phyloP scores from a whole-genome alignment of 2,329 filamentous ascomycete species.

The Xylaria sp. region DNA sequence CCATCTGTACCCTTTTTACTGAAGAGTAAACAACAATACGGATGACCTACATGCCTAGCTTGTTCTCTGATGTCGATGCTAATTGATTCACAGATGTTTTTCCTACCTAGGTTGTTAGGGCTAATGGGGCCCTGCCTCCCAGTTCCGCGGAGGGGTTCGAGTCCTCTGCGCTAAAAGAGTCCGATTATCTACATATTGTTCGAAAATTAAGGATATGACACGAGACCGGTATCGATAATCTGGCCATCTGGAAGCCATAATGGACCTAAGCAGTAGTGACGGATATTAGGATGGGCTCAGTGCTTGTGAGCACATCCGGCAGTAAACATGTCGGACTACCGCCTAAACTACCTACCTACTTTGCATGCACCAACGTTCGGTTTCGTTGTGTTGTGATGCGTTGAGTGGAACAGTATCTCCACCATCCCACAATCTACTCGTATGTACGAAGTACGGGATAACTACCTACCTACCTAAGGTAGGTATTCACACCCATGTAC shows the following conservation, averaged over 20 bases:
- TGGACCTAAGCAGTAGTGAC: neutral
- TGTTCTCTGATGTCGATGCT: neutral
- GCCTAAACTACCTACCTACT: neutral
- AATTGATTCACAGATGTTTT: conserved; percentile 3
- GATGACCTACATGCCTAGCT: no score
- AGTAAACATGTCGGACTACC: neutral
- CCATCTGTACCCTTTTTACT: neutral
- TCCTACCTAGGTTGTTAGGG: neutral
- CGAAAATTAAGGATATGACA: neutral
- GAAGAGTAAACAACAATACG: neutral
- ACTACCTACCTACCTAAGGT: no score
- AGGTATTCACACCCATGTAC: no score
- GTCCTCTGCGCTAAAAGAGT: neutral
- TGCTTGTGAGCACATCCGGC: neutral
- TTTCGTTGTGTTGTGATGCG: neutral
- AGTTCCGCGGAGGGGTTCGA: neutral
- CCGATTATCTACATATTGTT: neutral
- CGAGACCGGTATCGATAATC: neutral
- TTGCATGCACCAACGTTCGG: no score
- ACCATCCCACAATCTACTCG: no score
- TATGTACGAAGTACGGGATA: no score
- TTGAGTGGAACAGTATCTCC: neutral
- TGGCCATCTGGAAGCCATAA: neutral
- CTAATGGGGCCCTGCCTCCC: neutral
- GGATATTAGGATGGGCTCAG: neutral